Base-by-base conservation (phyloP, 345 rosid species). In the Tarenaya hassleriana region DNA sequence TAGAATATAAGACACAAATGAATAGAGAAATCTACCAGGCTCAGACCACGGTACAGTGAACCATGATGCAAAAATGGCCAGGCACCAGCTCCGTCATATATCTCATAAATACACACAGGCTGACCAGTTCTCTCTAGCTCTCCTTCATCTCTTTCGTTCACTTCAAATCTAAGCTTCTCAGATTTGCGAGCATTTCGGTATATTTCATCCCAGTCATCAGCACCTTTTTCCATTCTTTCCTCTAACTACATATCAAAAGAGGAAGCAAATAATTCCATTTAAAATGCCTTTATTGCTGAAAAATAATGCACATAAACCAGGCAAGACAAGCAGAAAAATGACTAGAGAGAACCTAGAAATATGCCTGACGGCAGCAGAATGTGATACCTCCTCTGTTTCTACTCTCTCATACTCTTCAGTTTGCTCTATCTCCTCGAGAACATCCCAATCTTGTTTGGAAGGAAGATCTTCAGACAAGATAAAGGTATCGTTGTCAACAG, bases 121-220 rank as follows among this genome's bases (percentile, higher is more conserved):
- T 94, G 95, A 41, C 98, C 99, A 12, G 91, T 94, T 73, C 99
- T 76, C 66, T 88, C 99, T 38, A 94, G 84, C 71, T 94, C 99
- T 57, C 97, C 99, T 75, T 94, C 97, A 68, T 88, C 99, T 69
- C 95, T 81, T 68, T 94, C 99, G 52, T 94, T 85, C 55, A 65
- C 75, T 71, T 94, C 97, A 67, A 83, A 86, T 58, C 70, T 94
- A 7, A 94, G 73, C 70, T 86, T 94, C 69, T 85, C 91, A 33
- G 95, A 71, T 75, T 68, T 94, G 60, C 97, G 81, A 62, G 91
- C 89, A 74, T 75, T 80, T 13, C 84, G 87, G 68, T 94, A 88
- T 69, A 94, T 77, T 47, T 88, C 97, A 59, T 85, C 92, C 97
- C 97, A 88, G 14, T 58, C 70, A 33, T 77, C 94, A 58, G 62